phyloP scores from a whole-genome alignment of 495 filamentous ascomycete genomes.

The Pyrenopolyporus hunteri region DNA sequence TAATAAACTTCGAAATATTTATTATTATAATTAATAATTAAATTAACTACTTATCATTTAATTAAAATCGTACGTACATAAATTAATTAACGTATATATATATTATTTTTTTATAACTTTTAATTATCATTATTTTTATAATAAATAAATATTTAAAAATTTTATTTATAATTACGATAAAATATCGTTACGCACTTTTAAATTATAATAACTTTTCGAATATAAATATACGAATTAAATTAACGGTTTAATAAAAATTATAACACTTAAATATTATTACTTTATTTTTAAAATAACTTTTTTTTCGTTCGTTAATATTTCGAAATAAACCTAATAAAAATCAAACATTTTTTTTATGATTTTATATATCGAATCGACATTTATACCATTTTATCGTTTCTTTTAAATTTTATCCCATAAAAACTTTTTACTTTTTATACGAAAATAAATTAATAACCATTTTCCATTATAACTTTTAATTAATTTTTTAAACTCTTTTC shows the following conservation, averaged over 20 bases:
- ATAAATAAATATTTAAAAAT: too few species aligned
- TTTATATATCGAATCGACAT: slow-evolving; percentile 47
- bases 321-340: slow-evolving; percentile 48
- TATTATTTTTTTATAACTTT: too few species aligned
- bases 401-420: slow-evolving; percentile 41
- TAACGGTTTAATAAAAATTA: background rate
- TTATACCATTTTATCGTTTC: slow-evolving; percentile 39
- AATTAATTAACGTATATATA: too few species aligned
- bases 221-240: background rate
- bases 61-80: too few species aligned
- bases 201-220: too few species aligned
- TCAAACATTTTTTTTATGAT: slow-evolving; percentile 47
- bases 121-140: too few species aligned
- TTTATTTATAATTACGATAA: too few species aligned
- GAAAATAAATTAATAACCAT: slow-evolving; percentile 46
- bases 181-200: too few species aligned
- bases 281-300: slow-evolving; percentile 42
- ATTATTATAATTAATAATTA: too few species aligned
- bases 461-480: slow-evolving; percentile 41
- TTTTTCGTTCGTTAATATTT: slow-evolving; percentile 43
- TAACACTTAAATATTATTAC: background rate
- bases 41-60: too few species aligned
- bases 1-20: too few species aligned
- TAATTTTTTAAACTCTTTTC: slow-evolving; percentile 43
- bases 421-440: slow-evolving; percentile 40